Conservation (phyloP, 169 alveolate species). For the Blepharisma undulans region DNA sequence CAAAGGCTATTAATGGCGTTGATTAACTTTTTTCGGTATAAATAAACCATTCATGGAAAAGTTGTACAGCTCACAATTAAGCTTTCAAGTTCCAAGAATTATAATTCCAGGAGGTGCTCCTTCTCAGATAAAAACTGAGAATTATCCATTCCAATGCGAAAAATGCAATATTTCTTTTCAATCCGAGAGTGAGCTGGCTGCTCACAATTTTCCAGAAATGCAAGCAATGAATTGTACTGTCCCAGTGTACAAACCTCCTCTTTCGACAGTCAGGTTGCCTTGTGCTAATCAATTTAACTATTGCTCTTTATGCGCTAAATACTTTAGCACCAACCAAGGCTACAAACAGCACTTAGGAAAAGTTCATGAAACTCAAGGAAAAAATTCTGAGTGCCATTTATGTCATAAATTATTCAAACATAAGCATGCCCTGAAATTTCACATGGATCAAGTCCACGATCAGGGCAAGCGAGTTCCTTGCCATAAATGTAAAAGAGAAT, state of each 20-base stretch:
- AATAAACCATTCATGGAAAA: neutral
- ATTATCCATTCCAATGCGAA: neutral
- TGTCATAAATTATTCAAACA: conserved; percentile 31
- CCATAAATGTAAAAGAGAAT: neutral
- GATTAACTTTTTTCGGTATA: neutral
- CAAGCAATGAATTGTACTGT: neutral
- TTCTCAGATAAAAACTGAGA: neutral
- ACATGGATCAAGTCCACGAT: neutral
- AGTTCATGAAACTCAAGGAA: neutral
- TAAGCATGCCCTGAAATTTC: conserved; percentile 32
- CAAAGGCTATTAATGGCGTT: neutral
- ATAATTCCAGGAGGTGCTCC: neutral
- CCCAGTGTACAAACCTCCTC: neutral
- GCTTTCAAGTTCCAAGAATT: neutral
- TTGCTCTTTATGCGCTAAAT: neutral
- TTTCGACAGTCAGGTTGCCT: neutral
- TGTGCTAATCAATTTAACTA: neutral
- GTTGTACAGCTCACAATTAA: neutral
- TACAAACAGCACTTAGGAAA: conserved; percentile 19
- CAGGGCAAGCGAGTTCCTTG: neutral
- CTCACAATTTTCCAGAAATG: neutral
- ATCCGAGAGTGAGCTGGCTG: neutral
- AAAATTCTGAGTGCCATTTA: neutral
- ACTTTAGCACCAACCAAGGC: conserved; percentile 27
- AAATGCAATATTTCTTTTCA: neutral